Evolutionary conservation across 106 monocot genomes (phyloP), one percentile per base, ranked within the genome.

Genomic region (Agapanthus africanus): DNA sequence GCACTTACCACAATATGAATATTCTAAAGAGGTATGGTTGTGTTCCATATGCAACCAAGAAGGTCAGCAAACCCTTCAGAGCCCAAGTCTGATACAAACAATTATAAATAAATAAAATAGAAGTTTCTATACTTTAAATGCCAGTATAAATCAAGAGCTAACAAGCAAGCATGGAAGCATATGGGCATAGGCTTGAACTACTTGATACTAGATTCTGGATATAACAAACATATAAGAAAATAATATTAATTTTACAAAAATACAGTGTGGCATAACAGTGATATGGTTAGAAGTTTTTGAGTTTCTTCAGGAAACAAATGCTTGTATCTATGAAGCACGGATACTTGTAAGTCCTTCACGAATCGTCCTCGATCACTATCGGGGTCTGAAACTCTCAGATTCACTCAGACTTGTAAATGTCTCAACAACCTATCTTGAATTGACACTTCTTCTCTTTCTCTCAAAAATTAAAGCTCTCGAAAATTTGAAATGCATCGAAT

Each of bases 1-100:
- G n/a, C n/a, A 9, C 41, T 83, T 83, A 99, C 99, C 84, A 99
- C 90, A 83, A 93, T 93, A 93, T 99, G 99, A 74, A 99, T 99
- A 76, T 89, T 92, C 44, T 99, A 75, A 76, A 93, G 87, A 68
- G 82, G 87, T 50, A 93, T 77, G 33, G 75, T 87, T 70, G 78
- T 79, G 78, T 82, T 85, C 76, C 99, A 85, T 67, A 93, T 84
- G 84, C 99, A 99, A 62, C 78, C 79, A 85, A 99, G 93, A 73
- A 99, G 93, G 90, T 99, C 93, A 71, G 93, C 93, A 81, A 90
- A 93, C 37, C 93, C 99, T 78, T 90, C 69, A 63, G 80, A 76
- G 6, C 82, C 90, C 71, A 79, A 71, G 23, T 99, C 99, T 99
- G 68, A 57, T n/a, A 39, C 11, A 67, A 66, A 60, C 78, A 59